These are phyloP conservation scores for Sordariomycetes sp. DNA, from an alignment of 2,329 filamentous ascomycete genomes.

Conservation along the genomic window DNA sequence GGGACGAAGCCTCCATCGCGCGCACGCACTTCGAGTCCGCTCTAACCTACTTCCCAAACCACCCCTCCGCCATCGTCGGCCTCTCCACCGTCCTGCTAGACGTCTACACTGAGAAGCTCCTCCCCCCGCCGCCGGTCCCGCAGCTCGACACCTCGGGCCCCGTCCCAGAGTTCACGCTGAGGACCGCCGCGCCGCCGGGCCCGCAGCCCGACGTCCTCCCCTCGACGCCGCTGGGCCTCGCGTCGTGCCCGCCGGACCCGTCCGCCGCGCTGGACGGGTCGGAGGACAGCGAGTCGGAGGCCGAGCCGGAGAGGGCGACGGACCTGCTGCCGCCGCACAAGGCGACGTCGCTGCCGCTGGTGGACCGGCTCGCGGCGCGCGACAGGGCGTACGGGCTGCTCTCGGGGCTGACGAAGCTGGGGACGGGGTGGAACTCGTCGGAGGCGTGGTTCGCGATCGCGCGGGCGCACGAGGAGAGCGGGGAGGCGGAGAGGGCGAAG, in stretches of 20 bases:
- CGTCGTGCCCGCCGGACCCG: slow-evolving; percentile 1
- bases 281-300: slow-evolving; percentile 9
- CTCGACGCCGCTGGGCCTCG: slow-evolving; percentile 34
- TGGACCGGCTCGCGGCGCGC: slow-evolving; percentile 78
- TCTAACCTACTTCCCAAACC: slow-evolving; percentile 68
- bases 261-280: slow-evolving; percentile 7
- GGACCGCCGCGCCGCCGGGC: slow-evolving; percentile 6
- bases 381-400: slow-evolving; percentile 83
- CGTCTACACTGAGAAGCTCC: slow-evolving; percentile 61
- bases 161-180: slow-evolving; percentile 4
- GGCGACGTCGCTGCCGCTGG: slow-evolving; percentile 53
- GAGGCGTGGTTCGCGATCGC: slow-evolving; percentile 91
- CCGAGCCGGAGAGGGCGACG: slow-evolving; percentile 13
- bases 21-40: slow-evolving; percentile 74
- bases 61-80: slow-evolving; percentile 69
- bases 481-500: slow-evolving; percentile 78
- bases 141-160: slow-evolving; percentile 17
- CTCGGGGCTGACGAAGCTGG: slow-evolving; percentile 72
- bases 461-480: slow-evolving; percentile 77
- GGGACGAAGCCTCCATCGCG: slow-evolving; percentile 55
- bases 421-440: slow-evolving; percentile 78
- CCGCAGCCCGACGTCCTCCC: slow-evolving; percentile 19
- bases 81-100: slow-evolving; percentile 80
- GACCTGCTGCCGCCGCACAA: slow-evolving; percentile 41
- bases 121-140: slow-evolving; percentile 45